Evolutionary conservation across 2,329 filamentous ascomycete genomes (phyloP), one percentile per base, ranked within the genome.

Genomic region (Hymenoscyphus albidus): DNA sequence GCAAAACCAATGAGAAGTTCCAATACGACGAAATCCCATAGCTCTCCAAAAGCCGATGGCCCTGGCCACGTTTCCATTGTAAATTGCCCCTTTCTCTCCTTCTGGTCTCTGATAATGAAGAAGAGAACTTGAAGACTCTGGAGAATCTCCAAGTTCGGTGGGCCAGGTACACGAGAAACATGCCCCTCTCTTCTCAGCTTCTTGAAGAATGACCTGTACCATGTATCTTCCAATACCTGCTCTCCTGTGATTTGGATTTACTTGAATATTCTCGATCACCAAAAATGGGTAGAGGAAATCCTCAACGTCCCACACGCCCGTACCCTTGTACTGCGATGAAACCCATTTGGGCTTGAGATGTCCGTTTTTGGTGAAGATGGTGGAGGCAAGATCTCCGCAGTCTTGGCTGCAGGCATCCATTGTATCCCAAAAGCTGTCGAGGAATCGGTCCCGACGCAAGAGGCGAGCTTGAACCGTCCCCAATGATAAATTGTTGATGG

Each of bases 11-110:
- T 59, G 12, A 5, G 18, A 38, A 1, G 14, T 40, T 18, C 57
- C 57, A 13, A 59, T n/a, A 39, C 57, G 35, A 40, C 57, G 57
- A 18, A 18, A 59, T 5, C 57, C 57, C 57, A 59, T 7, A 14
- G 57, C 57, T 40, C 57, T 22, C 35, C 57, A 59, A 13, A 40
- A 59, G 16, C 16, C 31, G 38, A 32, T 59, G 10, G 57, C 54
- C 22, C 10, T 56, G 5, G 18, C 31, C 9, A 56, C 51, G 18
- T 56, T 56, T 27, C 14, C 31, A 7, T 56, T 22, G 16, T n/a
- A 14, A 16, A 48, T n/a, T 48, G 16, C 42, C 42, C 18, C 6
- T n/a, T 48, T 48, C 42, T 18, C 42, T 48, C 18, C 42, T 12
- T 48, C 42, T 48, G 42, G 16, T 48, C 9, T 18, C 5, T 48